These are phyloP conservation scores for Oryza officinalis DNA, from an alignment of 176 grass and related monocot genomes.

Conservation along the genomic window DNA sequence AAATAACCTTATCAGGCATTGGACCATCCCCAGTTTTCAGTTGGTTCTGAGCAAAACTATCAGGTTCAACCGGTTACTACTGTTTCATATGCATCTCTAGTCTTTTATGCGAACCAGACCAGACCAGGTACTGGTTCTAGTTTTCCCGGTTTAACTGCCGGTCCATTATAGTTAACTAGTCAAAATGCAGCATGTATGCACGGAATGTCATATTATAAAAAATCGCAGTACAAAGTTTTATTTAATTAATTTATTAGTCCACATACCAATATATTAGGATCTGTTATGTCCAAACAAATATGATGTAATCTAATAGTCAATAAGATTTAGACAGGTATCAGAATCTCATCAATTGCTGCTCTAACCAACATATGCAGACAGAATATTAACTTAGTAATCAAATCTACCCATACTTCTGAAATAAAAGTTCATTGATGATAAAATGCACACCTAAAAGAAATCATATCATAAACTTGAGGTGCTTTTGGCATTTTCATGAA, in stretches of 20 bases:
- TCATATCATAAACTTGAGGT: constrained; percentile 67
- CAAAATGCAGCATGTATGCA: constrained; percentile 14
- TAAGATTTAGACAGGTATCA: not conserved
- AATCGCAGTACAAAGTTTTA: not conserved
- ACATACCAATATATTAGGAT: constrained; percentile 2
- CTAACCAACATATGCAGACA: not conserved
- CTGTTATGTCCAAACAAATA: not conserved
- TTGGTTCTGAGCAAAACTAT: not conserved
- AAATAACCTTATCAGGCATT: not conserved
- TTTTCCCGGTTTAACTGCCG: no score
- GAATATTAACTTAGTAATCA: not conserved
- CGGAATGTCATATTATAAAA: not conserved
- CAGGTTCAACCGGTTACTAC: not conserved
- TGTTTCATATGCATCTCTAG: not conserved
- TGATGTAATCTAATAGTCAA: constrained; percentile 4
- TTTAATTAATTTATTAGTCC: not conserved
- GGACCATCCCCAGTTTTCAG: not conserved
- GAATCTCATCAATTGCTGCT: constrained; percentile 12
- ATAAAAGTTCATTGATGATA: constrained; percentile 20
- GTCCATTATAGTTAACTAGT: not conserved
- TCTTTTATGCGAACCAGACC: not conserved
- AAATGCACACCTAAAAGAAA: constrained; percentile 69
- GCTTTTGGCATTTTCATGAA: constrained; percentile 76
- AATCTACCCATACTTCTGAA: constrained; percentile 1
- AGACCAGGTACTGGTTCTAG: no score